Evolutionary conservation across 225 moss, liverwort and hornwort species (phyloP), one percentile per base, ranked within the genome.

Genomic region (Pseudoscleropodium purum): DNA sequence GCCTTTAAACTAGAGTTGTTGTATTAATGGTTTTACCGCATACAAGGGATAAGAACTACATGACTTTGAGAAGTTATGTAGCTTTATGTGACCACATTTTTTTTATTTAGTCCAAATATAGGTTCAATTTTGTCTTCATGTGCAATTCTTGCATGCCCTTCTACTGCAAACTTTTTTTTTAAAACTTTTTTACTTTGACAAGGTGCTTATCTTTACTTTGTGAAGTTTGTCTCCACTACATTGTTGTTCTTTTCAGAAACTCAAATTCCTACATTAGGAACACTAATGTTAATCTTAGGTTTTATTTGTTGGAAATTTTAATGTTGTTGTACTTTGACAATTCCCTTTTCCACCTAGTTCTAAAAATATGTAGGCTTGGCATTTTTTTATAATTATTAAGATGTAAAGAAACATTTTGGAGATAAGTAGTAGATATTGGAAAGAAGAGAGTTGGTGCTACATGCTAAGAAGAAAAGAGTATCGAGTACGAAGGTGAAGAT

Each of bases 121-220:
- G 18, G 3, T 45, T 75, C 1, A 11, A 0, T 6, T 18, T 45
- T 73, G 17, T 47, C 30, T 75, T 18, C 2, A 6, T 0, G 0
- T 18, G 2, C 31, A 47, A 18, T 17, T 18, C 7, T 4, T 75
- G 4, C 4, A 4, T 47, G 11, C 11, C 75, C 7, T 47, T 75
- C 11, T 7, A 47, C 18, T 2, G 0, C 18, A 31, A 18, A 4
- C 30, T 45, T 47, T 1, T 18, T 73, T 29, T 3, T 9, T 47
- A 9, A 8, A 29, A 0, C 45, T 16, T 2, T 27, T 74, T 45
- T 18, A 0, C 18, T 63, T 15, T 30, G 7, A 63, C 1, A 5
- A 30, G 8, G 63, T 30, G 15, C 15, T 63, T 14, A 4, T 30
- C 7, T 63, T 63, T 29, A 63, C 5, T 18, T 65, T 34, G 5